These are phyloP conservation scores for Sarocladiaceae sp. DNA, from an alignment of 2,329 filamentous ascomycete species.

Conservation along the genomic window DNA sequence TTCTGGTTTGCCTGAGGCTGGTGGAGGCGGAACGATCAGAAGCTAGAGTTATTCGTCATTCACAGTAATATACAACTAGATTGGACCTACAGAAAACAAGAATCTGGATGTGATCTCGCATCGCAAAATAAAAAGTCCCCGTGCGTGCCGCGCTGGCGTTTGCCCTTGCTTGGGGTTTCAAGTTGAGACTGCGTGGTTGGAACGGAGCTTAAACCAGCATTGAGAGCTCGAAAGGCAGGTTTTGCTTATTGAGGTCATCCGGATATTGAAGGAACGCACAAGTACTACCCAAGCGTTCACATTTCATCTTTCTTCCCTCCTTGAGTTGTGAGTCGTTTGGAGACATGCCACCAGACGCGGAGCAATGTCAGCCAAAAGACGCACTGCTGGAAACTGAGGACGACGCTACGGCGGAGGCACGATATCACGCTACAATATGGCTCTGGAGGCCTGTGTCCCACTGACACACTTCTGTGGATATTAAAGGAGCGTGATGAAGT, in stretches of 20 bases:
- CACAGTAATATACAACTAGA: neutral
- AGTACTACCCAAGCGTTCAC: no score
- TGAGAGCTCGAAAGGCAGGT: no score
- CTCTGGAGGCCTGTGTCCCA: no score
- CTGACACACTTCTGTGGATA: neutral
- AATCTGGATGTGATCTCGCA: neutral
- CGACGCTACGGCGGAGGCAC: neutral
- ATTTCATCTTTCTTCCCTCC: no score
- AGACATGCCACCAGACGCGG: neutral
- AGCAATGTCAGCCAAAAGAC: neutral
- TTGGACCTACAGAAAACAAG: neutral
- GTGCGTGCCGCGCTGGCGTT: neutral
- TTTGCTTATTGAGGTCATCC: no score
- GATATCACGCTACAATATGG: neutral
- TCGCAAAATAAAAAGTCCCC: conserved; percentile 1
- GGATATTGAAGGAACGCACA: no score
- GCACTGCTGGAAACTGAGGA: neutral
- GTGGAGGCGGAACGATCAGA: no score
- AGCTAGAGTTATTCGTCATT: no score
- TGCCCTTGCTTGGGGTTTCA: neutral
- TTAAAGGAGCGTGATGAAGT: neutral
- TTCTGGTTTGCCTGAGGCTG: no score
- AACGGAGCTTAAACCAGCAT: neutral
- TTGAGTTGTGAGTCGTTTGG: neutral
- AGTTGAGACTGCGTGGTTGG: conserved; percentile 2